These are phyloP conservation scores for Seiridium unicorne DNA, from an alignment of 2,329 filamentous ascomycete species.

Conservation along the genomic window DNA sequence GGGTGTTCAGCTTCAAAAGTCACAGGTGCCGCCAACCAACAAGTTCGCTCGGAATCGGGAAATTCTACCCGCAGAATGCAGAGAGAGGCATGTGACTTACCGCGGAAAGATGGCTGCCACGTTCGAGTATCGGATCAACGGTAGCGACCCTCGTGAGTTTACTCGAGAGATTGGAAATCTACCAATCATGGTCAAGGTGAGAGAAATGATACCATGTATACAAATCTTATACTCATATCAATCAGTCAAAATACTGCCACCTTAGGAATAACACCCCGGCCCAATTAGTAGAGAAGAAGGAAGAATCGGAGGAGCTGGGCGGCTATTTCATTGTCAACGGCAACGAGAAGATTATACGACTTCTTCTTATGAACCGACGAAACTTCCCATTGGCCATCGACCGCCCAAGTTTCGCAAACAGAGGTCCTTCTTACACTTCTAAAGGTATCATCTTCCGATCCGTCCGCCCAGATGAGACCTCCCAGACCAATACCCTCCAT, in stretches of 20 bases:
- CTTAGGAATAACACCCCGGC: constrained; percentile 82
- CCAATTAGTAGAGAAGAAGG: constrained; percentile 79
- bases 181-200: constrained; percentile 88
- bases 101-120: constrained; percentile 80
- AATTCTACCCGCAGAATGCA: constrained; percentile 87
- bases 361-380: constrained; percentile 84
- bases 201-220: constrained; percentile 21
- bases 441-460: constrained; percentile 90
- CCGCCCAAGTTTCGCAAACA: constrained; percentile 83
- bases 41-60: constrained; percentile 83
- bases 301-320: constrained; percentile 93
- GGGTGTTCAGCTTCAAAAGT: constrained; percentile 79
- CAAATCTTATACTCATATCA: constrained; percentile 15
- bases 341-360: constrained; percentile 92
- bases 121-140: constrained; percentile 83
- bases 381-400: constrained; percentile 96
- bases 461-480: constrained; percentile 95
- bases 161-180: constrained; percentile 83
- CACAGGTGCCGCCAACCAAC: constrained; percentile 75
- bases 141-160: constrained; percentile 79
- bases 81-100: constrained; percentile 91
- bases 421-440: constrained; percentile 83
- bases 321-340: constrained; percentile 98
- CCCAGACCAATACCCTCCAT: constrained; percentile 94
- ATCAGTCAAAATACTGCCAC: constrained; percentile 83